A percentile compares a stretch with the other conserved stretches of the same genome.
phyloP scores from a whole-genome alignment of 305 asterid species.

The Fraxinus sp. region DNA sequence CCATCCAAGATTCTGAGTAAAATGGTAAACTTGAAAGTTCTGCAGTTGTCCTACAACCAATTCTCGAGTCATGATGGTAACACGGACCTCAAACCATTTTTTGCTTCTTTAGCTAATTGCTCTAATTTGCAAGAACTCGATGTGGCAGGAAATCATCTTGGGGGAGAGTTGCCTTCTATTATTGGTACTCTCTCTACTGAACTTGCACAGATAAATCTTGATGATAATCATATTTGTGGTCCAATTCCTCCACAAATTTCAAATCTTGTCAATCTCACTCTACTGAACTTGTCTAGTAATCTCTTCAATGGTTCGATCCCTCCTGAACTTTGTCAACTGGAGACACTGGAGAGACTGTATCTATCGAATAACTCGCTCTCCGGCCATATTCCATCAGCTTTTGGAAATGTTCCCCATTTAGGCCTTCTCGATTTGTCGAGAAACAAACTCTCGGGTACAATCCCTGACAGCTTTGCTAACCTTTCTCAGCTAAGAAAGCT shows the following conservation, averaged over 20 bases:
- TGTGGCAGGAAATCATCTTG: conserved; percentile 63
- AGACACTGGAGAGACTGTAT: conserved; percentile 61
- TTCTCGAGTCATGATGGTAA: conserved; percentile 58
- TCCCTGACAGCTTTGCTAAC: conserved; percentile 64
- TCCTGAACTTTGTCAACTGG: conserved; percentile 49
- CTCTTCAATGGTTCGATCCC: conserved; percentile 70
- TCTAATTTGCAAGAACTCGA: conserved; percentile 73
- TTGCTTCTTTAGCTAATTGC: conserved; percentile 49
- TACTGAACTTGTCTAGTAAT: conserved; percentile 72
- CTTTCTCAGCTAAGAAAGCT: conserved; percentile 67
- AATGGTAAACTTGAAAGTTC: conserved; percentile 54
- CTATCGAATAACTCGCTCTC: conserved; percentile 57
- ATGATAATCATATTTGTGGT: conserved; percentile 61
- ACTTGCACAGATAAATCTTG: conserved; percentile 63
- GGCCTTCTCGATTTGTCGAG: conserved; percentile 77
- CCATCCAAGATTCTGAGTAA: conserved; percentile 45
- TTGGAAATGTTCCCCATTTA: conserved; percentile 62
- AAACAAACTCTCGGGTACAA: conserved; percentile 64
- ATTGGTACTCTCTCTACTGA: conserved; percentile 64
- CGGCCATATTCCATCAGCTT: conserved; percentile 52
- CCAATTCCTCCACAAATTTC: conserved; percentile 64
- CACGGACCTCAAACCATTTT: conserved; percentile 60
- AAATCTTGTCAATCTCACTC: conserved; percentile 61
- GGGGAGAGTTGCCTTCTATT: conserved; percentile 76
- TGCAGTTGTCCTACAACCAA: conserved; percentile 61